phyloP scores from a whole-genome alignment of 2,329 filamentous ascomycete species.

The Huntiella bhutanensis region DNA sequence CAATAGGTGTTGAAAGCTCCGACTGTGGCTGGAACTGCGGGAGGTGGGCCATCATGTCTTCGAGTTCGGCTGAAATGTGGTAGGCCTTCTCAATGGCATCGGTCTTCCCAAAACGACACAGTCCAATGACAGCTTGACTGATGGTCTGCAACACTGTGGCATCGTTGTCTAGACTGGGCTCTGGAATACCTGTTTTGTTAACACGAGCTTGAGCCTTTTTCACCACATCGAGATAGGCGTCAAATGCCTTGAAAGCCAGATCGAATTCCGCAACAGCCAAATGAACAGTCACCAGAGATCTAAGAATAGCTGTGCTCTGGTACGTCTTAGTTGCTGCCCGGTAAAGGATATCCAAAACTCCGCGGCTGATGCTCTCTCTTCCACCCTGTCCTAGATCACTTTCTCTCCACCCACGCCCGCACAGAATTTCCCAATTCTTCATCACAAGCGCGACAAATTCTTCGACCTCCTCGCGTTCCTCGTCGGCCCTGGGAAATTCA shows the following conservation, averaged over 20 bases:
- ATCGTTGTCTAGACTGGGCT: conserved; percentile 60
- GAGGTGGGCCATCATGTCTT: conserved; percentile 53
- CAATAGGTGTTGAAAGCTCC: conserved; percentile 12
- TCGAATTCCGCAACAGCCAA: conserved; percentile 80
- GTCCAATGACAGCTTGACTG: conserved; percentile 56
- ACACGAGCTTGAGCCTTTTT: conserved; percentile 68
- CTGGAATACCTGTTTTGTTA: conserved; percentile 54
- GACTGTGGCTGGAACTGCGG: conserved; percentile 17
- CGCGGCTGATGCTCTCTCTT: conserved; percentile 53
- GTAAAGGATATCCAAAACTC: conserved; percentile 74
- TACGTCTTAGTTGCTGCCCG: conserved; percentile 83
- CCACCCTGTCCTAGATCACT: conserved; percentile 66
- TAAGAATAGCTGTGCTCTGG: conserved; percentile 76
- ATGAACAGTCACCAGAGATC: conserved; percentile 76
- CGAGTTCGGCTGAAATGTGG: conserved; percentile 49
- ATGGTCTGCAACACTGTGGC: conserved; percentile 59
- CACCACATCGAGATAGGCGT: conserved; percentile 80
- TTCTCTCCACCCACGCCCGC: conserved; percentile 62
- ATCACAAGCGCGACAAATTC: conserved; percentile 62
- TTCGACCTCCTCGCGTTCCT: conserved; percentile 63
- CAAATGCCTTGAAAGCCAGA: conserved; percentile 72
- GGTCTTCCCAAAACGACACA: conserved; percentile 64
- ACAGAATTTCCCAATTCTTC: conserved; percentile 68
- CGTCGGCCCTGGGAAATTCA: conserved; percentile 65
- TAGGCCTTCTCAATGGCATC: conserved; percentile 63